These are phyloP conservation scores for Theileria parva DNA, from an alignment of 169 alveolate genomes.

Conservation along the genomic window DNA sequence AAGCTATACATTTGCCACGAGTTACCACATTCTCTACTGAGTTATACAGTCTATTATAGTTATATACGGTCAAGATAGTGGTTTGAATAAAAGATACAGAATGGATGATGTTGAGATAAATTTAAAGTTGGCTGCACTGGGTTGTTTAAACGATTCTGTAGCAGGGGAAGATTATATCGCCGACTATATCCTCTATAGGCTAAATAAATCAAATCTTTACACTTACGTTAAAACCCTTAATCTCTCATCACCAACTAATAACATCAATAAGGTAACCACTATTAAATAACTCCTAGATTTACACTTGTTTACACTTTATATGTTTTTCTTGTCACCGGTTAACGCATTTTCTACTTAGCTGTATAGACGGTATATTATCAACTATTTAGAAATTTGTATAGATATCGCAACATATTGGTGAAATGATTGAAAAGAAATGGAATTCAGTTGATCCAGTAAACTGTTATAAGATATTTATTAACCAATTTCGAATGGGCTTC, in stretches of 20 bases:
- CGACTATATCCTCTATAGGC: slow-evolving; percentile 54
- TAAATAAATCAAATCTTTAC: slow-evolving; percentile 20
- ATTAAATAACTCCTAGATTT: not conserved
- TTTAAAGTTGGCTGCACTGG: slow-evolving; percentile 64
- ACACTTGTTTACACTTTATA: not conserved
- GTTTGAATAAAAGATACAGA: not conserved
- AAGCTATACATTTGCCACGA: not conserved
- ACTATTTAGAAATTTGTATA: too few species aligned
- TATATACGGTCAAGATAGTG: not conserved
- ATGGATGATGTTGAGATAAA: slow-evolving; percentile 56
- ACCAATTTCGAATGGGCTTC: slow-evolving; percentile 58
- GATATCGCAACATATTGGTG: slow-evolving; percentile 46
- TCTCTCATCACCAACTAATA: slow-evolving; percentile 46
- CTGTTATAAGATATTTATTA: slow-evolving; percentile 56
- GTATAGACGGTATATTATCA: too few species aligned
- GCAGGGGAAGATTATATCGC: slow-evolving; percentile 67
- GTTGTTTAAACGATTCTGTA: slow-evolving; percentile 52
- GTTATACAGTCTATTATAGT: not conserved
- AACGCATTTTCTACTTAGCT: not conserved
- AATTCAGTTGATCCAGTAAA: slow-evolving; percentile 44
- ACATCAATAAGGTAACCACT: slow-evolving; percentile 27
- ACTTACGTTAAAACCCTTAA: slow-evolving; percentile 42
- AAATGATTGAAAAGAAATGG: slow-evolving; percentile 44
- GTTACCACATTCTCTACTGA: not conserved
- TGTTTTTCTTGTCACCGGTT: not conserved